phyloP scores from a whole-genome alignment of 805 yeast species.

The Monosporozyma servazzii region DNA sequence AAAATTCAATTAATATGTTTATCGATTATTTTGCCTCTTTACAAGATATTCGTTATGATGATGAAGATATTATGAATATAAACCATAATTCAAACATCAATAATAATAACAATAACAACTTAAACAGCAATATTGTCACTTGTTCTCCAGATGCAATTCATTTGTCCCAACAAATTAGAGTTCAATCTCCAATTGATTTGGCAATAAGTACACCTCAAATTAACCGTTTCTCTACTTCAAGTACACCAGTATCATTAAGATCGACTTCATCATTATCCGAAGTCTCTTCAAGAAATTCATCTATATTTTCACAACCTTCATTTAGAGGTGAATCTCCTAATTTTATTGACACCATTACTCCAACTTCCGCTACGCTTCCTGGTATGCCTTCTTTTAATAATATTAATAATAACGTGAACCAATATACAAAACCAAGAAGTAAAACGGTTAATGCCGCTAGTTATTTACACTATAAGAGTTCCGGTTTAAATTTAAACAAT shows the following conservation, averaged over 20 bases:
- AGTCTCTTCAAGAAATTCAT: conserved; percentile 7
- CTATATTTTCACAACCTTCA: conserved; percentile 6
- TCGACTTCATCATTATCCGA: conserved; percentile 3
- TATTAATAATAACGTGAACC: background rate
- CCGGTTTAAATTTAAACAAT: background rate
- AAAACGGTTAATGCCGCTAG: conserved; percentile 1
- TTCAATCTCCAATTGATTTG: conserved; percentile 1
- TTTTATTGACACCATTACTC: conserved; percentile 7
- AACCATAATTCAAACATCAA: background rate
- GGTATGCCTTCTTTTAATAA: background rate
- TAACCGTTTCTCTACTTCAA: background rate
- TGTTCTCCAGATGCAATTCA: background rate
- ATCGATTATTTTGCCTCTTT: conserved; percentile 13
- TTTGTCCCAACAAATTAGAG: background rate
- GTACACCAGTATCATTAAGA: conserved; percentile 2
- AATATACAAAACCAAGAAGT: conserved; percentile 1
- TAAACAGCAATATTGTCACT: background rate
- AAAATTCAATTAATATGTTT: conserved; percentile 9
- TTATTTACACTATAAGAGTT: background rate
- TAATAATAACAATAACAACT: background rate
- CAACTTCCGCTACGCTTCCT: conserved; percentile 4
- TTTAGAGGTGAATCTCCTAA: conserved; percentile 5
- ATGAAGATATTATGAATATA: background rate
- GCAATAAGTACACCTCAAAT: background rate
- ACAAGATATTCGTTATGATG: conserved; percentile 5